Evolutionary conservation across 345 rosid species (phyloP).

Genomic region (Eucalyptus melliodora): DNA sequence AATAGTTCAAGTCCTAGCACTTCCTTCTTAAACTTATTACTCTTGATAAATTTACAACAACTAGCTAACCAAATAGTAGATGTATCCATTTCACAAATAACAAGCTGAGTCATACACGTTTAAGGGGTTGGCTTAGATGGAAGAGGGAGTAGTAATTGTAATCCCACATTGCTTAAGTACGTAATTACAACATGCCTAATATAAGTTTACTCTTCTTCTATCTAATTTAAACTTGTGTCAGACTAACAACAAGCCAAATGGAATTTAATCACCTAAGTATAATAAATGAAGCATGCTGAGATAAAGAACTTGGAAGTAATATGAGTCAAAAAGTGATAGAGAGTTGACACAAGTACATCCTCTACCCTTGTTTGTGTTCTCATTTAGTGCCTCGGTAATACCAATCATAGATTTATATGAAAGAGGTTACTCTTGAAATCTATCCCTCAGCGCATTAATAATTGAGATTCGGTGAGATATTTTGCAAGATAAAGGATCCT

Average conservation of each 20-base stretch:
- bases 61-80: no score
- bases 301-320: neutral
- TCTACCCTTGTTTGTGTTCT: neutral
- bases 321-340: accelerated
- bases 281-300: neutral
- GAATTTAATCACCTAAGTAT: neutral
- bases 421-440: neutral
- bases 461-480: neutral
- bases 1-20: neutral
- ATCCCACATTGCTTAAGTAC: no score
- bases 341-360: neutral
- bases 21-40: no score
- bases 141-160: no score
- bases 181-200: no score
- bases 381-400: accelerated
- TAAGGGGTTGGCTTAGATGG: no score
- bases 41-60: no score
- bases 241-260: neutral
- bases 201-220: no score
- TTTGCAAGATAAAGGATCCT: neutral
- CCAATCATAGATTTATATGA: neutral
- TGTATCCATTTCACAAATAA: no score
- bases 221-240: no score
- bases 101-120: no score
- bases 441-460: neutral